phyloP scores from a whole-genome alignment of 2,329 filamentous ascomycete species.

The Cordyceps fumosorosea region DNA sequence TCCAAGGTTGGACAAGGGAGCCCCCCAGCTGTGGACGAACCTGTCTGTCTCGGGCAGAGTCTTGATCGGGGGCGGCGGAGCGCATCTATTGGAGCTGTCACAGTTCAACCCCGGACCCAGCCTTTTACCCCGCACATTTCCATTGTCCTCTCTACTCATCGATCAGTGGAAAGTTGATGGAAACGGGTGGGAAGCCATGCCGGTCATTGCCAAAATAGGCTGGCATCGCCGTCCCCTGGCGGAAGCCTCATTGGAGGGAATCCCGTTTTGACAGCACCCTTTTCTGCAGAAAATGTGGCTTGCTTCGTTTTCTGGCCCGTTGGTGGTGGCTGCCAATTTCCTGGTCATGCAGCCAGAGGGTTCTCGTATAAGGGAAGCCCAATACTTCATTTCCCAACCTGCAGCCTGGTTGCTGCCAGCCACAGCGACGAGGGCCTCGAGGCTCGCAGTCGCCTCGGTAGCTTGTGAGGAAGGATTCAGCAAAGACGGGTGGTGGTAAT shows the following conservation, averaged over 20 bases:
- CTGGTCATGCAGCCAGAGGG: background rate
- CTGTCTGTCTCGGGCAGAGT: background rate
- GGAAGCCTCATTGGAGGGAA: background rate
- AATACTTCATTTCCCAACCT: background rate
- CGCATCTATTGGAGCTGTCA: background rate
- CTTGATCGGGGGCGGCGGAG: background rate
- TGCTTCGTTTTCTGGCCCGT: background rate
- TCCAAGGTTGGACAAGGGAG: background rate
- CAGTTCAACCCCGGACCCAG: background rate
- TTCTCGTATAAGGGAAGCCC: background rate
- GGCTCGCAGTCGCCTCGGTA: background rate
- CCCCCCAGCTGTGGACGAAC: background rate
- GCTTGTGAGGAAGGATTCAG: background rate
- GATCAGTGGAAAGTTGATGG: no score
- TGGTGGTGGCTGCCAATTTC: slow-evolving; percentile 2
- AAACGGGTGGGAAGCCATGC: background rate
- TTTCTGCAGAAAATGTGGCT: background rate
- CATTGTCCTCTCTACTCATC: background rate
- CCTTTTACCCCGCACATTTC: background rate
- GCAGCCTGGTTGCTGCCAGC: background rate
- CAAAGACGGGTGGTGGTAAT: no score
- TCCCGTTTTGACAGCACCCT: background rate
- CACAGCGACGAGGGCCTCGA: background rate
- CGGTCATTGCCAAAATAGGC: background rate
- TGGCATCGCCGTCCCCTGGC: background rate